Conservation (phyloP, 2,329 filamentous ascomycete genomes). For the Metarhizium brunneum region DNA sequence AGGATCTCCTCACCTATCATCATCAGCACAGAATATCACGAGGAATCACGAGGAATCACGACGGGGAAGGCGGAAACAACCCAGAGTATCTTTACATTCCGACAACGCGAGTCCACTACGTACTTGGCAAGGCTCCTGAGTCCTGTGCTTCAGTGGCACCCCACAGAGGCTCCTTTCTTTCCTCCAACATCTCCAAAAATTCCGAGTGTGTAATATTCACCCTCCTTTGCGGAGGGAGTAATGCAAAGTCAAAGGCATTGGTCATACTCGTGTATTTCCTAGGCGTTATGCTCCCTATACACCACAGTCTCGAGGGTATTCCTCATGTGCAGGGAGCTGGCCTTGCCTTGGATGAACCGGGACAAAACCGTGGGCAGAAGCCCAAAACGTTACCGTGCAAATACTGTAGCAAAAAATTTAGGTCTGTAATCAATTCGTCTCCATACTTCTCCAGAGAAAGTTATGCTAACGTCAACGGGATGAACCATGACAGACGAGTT, state of each 20-base stretch:
- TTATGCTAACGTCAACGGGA: constrained; percentile 11
- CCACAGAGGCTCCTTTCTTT: constrained; percentile 1
- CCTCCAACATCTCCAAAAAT: constrained; percentile 5
- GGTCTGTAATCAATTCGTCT: constrained; percentile 31
- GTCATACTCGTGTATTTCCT: constrained; percentile 5
- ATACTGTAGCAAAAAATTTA: constrained; percentile 54
- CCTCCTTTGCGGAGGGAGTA: constrained; percentile 3
- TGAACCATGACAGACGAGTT: constrained; percentile 38
- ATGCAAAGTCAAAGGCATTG: background rate
- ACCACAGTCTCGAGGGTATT: constrained; percentile 41
- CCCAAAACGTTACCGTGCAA: constrained; percentile 54
- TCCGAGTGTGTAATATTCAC: background rate
- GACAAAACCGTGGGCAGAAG: constrained; percentile 46
- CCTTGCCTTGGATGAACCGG: constrained; percentile 32
- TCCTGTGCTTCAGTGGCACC: constrained; percentile 1
- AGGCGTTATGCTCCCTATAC: constrained; percentile 41
- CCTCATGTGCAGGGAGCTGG: constrained; percentile 19
- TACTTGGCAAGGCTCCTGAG: background rate
- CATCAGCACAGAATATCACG: background rate
- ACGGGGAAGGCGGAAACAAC: background rate
- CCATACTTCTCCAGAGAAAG: background rate
- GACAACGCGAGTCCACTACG: background rate
- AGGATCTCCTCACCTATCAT: background rate
- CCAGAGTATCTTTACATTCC: background rate
- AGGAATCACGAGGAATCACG: background rate